Evolutionary conservation across 2,329 filamentous ascomycete species (phyloP), one percentile per base, ranked within the genome.

Genomic region (Fusarium denticulatum): DNA sequence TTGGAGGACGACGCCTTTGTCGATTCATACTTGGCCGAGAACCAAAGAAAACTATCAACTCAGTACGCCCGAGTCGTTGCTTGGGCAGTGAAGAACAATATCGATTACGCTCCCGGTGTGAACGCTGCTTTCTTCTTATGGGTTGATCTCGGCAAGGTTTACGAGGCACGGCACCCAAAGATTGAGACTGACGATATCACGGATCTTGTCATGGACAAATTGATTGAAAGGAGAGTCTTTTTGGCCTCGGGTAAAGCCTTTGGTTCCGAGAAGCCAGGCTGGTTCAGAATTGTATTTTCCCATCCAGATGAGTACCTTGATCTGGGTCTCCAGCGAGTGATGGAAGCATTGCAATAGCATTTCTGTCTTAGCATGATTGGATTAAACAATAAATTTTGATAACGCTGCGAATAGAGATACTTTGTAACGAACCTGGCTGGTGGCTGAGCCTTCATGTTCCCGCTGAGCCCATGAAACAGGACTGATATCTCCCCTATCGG

Each of bases 101-200:
- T 89, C 26, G 77, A 81, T 20, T 88, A 88, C 69, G 81, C 84
- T 0, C 77, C 82, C 0, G 86, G 86, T 0, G 82, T 80, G 9
- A 88, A 88, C 66, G 87, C 88, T 0, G 87, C 84, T 0, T 89
- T 89, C 74, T 90, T 89, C 73, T 75, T 90, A 2, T 90, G 87
- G 86, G 79, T 87, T 6, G 81, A 89, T 72, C 79, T 90, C 4
- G 81, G 82, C 5, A 73, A 75, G 24, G 76, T 71, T 15, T 83
- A 80, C 36, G 63, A 50, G 24, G 57, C 61, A 43, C 68, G 66
- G 3, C 74, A 78, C 42, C 42, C 64, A 1, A 64, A 58, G 11
- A 15, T 58, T 20, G 72, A 73, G 6, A 37, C 47, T 5, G 58
- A 69, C 20, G 74, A 80, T 42, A 37, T 82, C 11, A 78, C 78